These are phyloP conservation scores for Stramenopiles sp. DNA, from an alignment of 352 stramenopile genomes.

Conservation along the genomic window DNA sequence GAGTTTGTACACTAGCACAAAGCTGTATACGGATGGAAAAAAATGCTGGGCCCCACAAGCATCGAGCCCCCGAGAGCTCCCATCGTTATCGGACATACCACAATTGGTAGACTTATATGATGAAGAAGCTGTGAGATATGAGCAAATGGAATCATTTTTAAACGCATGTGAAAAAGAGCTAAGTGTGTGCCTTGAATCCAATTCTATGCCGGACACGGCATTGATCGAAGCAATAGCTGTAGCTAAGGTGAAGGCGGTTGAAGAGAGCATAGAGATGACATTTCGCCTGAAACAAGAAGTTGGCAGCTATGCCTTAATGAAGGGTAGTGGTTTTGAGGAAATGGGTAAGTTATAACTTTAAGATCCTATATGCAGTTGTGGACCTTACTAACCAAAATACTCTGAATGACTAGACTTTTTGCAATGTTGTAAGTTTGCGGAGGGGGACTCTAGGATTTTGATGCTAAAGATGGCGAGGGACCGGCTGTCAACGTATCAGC, in stretches of 20 bases:
- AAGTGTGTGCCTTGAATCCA: conserved; percentile 14
- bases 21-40: conserved; percentile 22
- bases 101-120: conserved; percentile 25
- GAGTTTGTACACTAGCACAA: conserved; percentile 20
- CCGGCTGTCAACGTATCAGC: conserved; percentile 9
- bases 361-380: too few species aligned
- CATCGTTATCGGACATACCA: conserved; percentile 20
- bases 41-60: conserved; percentile 12
- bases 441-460: conserved; percentile 26
- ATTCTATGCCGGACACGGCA: conserved; percentile 14
- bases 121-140: conserved; percentile 20
- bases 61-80: conserved; percentile 18
- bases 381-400: too few species aligned
- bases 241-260: conserved; percentile 23
- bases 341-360: too few species aligned
- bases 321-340: conserved; percentile 22
- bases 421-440: conserved; percentile 29
- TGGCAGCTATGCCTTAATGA: conserved; percentile 28
- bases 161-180: conserved; percentile 18
- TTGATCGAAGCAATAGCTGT: conserved; percentile 27
- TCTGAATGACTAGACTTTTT: too few species aligned
- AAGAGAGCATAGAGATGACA: conserved; percentile 24
- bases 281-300: conserved; percentile 27
- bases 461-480: conserved; percentile 27
- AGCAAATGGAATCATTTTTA: conserved; percentile 20